phyloP scores from a whole-genome alignment of 495 filamentous ascomycete species.

The Geoglossum glabrum region DNA sequence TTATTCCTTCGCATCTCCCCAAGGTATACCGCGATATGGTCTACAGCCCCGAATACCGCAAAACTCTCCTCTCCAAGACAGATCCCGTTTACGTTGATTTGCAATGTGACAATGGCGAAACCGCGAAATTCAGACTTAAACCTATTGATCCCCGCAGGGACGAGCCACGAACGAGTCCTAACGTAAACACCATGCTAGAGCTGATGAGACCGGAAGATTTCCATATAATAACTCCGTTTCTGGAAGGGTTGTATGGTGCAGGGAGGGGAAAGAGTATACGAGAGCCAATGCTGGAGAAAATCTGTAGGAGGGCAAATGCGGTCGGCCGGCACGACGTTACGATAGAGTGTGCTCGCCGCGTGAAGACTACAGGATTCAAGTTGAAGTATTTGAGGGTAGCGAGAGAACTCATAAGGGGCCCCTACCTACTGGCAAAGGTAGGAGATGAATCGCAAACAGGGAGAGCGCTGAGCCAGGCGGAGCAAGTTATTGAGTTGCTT shows the following conservation, averaged over 20 bases:
- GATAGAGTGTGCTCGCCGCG: constrained; percentile 14
- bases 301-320: constrained; percentile 12
- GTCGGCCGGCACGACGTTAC: constrained; percentile 13
- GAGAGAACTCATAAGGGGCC: constrained; percentile 9
- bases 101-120: constrained; percentile 6
- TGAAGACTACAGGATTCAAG: constrained; percentile 13
- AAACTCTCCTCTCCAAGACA: constrained; percentile 8
- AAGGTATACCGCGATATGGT: constrained; percentile 15
- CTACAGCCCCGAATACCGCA: constrained; percentile 12
- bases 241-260: constrained; percentile 13
- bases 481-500: constrained; percentile 16
- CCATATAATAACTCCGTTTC: constrained; percentile 16
- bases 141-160: constrained; percentile 16
- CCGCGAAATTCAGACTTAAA: constrained; percentile 16
- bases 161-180: constrained; percentile 11
- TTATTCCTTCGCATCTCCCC: constrained; percentile 19
- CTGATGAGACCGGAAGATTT: constrained; percentile 14
- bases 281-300: constrained; percentile 7
- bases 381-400: constrained; percentile 10
- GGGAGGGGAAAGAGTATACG: neutral
- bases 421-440: constrained; percentile 11
- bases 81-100: constrained; percentile 18
- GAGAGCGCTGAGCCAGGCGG: constrained; percentile 14
- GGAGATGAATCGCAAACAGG: constrained; percentile 11
- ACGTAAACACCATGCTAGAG: constrained; percentile 11